Base-by-base conservation (phyloP, 805 yeast species). In the Kodamaea fukazawae region DNA sequence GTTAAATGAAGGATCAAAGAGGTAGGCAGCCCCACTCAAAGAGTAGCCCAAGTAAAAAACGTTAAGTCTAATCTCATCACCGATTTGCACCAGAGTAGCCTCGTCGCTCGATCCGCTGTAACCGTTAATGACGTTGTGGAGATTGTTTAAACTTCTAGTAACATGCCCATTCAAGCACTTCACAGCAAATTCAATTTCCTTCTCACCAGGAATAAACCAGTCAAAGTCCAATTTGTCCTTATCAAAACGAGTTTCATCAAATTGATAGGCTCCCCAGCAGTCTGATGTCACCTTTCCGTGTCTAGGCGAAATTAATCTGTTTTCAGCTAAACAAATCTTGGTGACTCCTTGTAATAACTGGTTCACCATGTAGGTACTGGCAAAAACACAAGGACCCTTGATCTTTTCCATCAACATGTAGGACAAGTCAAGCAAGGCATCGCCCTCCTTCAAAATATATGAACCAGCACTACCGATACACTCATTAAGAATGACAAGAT, bases 181-280 rank as follows among this genome's bases (percentile, higher is more conserved):
- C 4, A 81, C 71, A 0, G 95, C 90, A 52, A 76, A 75, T 0
- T 65, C 64, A 2, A 86, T 63, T 34, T 83, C 89, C 2, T 51
- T 60, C 2, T 59, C 60, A 1, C 69, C 54, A 0, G 98, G 97
- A 1, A 71, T 57, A 51, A 81, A 87, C 99, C 99, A 91, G 1
- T 71, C 64, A 47, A 88, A 80, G 1, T 69, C 51, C 25, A 85
- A 57, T 44, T 76, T 73, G 10, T 73, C 73, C 9, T 52, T 41
- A 1, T 68, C 54, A 38, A 81, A 78, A 45, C 86, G 67, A 13
- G 59, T 51, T 0, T 68, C 60, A 45, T 74, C 76, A 49, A 81
- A 78, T 48, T 83, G 88, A 42, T 76, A 72, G 0, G 79, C 88
- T 33, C 95, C 95, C 95, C 95, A 86, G 43, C 81, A 73, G 15